Evolutionary conservation across 2,329 filamentous ascomycete genomes (phyloP), one percentile per base, ranked within the genome.

Genomic region (Alternaria triticimaculans): DNA sequence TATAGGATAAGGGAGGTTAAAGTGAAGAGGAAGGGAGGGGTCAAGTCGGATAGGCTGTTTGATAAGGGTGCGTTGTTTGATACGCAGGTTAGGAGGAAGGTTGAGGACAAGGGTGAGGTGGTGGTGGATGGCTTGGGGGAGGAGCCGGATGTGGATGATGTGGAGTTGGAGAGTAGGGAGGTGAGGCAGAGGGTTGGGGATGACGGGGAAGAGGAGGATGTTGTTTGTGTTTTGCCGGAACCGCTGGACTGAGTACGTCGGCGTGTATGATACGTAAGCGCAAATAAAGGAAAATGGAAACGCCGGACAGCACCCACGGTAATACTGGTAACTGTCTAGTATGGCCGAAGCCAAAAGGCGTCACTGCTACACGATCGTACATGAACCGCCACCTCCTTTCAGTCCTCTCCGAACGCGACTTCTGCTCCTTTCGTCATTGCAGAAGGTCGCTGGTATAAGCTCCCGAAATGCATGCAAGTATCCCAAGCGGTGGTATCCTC

Each of bases 401-500:
- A 11, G 28, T 15, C 49, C 18, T 51, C 28, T 56, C 21, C 37
- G 43, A 12, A 41, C 25, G 43, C 53, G 23, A 44, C 18, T 50
- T 30, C 23, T 48, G 7, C 18, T 30, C 28, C n/a, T 49, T 55
- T 50, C 11, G n/a, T 50, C 25, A 21, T 57, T 25, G 25, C 53
- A 57, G 45, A 30, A 50, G 25, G 25, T 45, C 15, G 25, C 45
- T 57, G 8, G 28, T 37, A 28, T 44, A 25, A 26, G 53, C 45
- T 48, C 41, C 49, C 26, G 25, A 50, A 55, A 61, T 41, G 33
- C 45, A 49, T 56, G 58, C 45, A 62, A 59, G 63, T 45, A 41
- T 58, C 53, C 26, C 44, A 67, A 63, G 66, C 61, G 53, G 49
- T 70, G 69, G 71, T 72, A 73, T 72, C 48, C 63, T 66, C 62